phyloP scores from a whole-genome alignment of 345 rosid species.

The Cardamine chenopodiifolia region DNA sequence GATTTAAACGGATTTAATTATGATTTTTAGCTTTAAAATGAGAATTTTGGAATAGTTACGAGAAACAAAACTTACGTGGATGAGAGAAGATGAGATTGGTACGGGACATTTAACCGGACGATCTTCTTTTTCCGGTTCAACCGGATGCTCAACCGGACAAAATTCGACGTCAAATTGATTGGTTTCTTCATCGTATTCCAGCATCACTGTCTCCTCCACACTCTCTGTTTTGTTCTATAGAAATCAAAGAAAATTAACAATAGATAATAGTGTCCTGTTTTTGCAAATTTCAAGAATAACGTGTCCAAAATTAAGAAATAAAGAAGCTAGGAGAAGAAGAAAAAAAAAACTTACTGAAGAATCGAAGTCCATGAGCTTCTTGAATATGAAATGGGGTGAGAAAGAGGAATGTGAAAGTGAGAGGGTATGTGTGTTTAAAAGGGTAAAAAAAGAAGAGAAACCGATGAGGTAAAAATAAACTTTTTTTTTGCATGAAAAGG shows the following conservation, averaged over 20 bases:
- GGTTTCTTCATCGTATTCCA: slow-evolving; percentile 38
- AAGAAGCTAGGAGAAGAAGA: background rate
- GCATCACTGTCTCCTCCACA: slow-evolving; percentile 35
- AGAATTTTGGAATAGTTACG: background rate
- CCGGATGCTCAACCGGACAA: slow-evolving; percentile 87
- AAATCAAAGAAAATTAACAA: background rate
- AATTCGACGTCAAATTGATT: slow-evolving; percentile 55
- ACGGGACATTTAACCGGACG: slow-evolving; percentile 88
- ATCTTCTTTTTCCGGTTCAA: slow-evolving; percentile 90
- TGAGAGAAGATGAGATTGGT: slow-evolving; percentile 57
- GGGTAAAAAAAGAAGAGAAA: slow-evolving; percentile 26
- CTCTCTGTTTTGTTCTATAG: slow-evolving; percentile 30
- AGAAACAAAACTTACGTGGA: slow-evolving; percentile 50
- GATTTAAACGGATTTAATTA: background rate
- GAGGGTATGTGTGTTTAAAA: slow-evolving; percentile 29
- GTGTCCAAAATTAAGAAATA: background rate
- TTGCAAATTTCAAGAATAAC: background rate
- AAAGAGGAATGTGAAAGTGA: slow-evolving; percentile 36
- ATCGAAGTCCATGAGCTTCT: slow-evolving; percentile 41
- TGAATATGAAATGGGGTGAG: slow-evolving; percentile 28
- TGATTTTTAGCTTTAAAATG: background rate
- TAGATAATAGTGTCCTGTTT: background rate
- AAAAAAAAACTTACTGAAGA: slow-evolving; percentile 28
- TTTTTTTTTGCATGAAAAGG: slow-evolving; percentile 39
- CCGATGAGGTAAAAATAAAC: slow-evolving; percentile 21